A percentile compares a stretch with the other conserved stretches of the same genome.
phyloP scores from a whole-genome alignment of 805 yeast species.

The Schwanniomyces vanrijiae region DNA sequence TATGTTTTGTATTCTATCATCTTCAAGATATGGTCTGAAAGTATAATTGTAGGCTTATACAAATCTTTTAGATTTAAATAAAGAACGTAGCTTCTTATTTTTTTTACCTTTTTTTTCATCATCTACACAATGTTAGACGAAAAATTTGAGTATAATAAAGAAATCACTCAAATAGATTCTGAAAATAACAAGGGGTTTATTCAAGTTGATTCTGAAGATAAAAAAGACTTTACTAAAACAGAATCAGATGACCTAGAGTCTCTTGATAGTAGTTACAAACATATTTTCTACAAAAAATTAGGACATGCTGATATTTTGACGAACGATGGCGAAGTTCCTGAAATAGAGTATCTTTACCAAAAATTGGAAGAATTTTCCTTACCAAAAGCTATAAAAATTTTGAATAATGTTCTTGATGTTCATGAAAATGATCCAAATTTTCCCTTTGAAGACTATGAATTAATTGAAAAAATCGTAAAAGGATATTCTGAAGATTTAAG shows the following conservation, averaged over 20 bases:
- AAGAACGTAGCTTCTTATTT: too few species aligned
- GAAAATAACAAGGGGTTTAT: not conserved
- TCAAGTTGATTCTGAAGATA: not conserved
- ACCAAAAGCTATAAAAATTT: slow-evolving; percentile 24
- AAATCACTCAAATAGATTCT: not conserved
- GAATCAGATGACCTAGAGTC: not conserved
- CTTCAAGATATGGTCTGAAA: too few species aligned
- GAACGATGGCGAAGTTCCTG: slow-evolving; percentile 3
- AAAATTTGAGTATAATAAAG: not conserved
- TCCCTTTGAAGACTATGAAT: slow-evolving; percentile 25
- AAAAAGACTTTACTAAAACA: not conserved
- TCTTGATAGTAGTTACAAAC: slow-evolving; percentile 4
- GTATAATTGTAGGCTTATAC: too few species aligned
- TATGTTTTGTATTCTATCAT: too few species aligned
- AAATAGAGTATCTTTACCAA: slow-evolving; percentile 11
- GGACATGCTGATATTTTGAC: slow-evolving; percentile 7
- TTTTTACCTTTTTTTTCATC: too few species aligned
- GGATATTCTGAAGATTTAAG: slow-evolving; percentile 3
- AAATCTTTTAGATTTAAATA: too few species aligned
- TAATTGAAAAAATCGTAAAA: slow-evolving; percentile 14
- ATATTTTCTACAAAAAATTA: slow-evolving; percentile 6
- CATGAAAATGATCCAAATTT: slow-evolving; percentile 34
- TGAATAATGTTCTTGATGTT: slow-evolving; percentile 24
- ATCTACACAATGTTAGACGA: not conserved
- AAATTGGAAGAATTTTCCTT: slow-evolving; percentile 22